A percentile compares a stretch with the other conserved stretches of the same genome.
Evolutionary conservation across 2,329 filamentous ascomycete species (phyloP).

Genomic region (Trichoderma simmonsii): DNA sequence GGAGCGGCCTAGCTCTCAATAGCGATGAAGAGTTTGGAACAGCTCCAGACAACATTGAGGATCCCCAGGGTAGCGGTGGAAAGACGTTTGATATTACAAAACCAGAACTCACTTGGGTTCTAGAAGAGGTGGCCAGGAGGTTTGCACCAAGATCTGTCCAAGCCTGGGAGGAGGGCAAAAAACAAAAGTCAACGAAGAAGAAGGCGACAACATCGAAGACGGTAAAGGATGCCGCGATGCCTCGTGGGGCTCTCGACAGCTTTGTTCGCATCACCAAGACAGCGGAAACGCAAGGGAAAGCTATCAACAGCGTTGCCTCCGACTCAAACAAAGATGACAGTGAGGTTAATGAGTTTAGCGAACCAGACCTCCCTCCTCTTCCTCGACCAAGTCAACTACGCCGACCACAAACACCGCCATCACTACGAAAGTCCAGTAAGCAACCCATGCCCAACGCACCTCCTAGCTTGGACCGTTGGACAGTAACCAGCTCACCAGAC

Average conservation of each 20-base stretch:
- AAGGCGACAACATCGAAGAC: slow-evolving; percentile 20
- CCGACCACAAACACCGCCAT: slow-evolving; percentile 25
- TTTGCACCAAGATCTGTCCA: slow-evolving; percentile 27
- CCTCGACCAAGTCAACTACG: neutral
- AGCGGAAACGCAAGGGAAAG: slow-evolving; percentile 14
- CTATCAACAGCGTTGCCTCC: neutral
- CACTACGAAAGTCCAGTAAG: slow-evolving; percentile 36
- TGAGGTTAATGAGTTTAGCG: neutral
- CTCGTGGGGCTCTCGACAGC: slow-evolving; percentile 37
- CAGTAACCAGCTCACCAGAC: slow-evolving; percentile 42
- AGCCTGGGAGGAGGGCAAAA: slow-evolving; percentile 30
- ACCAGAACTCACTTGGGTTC: slow-evolving; percentile 48
- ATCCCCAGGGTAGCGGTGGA: slow-evolving; percentile 10
- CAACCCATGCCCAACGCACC: slow-evolving; percentile 29
- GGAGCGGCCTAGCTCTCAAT: slow-evolving; percentile 57
- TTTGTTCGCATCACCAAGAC: slow-evolving; percentile 43
- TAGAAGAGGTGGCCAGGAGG: slow-evolving; percentile 34
- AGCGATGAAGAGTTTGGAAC: slow-evolving; percentile 63
- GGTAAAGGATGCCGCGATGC: slow-evolving; percentile 23
- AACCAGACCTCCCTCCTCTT: neutral
- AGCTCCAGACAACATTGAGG: slow-evolving; percentile 31
- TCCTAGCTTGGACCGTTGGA: slow-evolving; percentile 32
- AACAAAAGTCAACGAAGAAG: slow-evolving; percentile 27
- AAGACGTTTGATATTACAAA: slow-evolving; percentile 63
- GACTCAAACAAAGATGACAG: neutral